Base-by-base conservation (phyloP, 768 basidiomycete species). In the Steccherinum ochraceum region DNA sequence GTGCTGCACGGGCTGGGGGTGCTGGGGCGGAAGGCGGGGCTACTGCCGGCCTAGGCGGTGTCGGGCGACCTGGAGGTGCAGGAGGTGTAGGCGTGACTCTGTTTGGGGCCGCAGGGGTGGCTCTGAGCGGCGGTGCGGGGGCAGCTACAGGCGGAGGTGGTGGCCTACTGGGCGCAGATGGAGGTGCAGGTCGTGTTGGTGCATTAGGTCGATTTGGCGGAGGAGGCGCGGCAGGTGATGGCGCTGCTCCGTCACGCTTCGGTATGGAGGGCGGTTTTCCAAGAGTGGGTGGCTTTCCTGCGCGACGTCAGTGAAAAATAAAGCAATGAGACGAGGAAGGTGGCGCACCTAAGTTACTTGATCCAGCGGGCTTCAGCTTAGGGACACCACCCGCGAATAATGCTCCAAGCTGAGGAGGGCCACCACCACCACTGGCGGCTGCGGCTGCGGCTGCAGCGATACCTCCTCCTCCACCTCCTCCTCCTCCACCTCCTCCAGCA, bases 341-440 rank as follows among this genome's bases (percentile, higher is more conserved):
- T 35, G 30, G n/a, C n/a, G n/a, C n/a, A n/a, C 30, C 30, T 16
- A 7, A 16, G 30, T 35, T 35, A 16, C 16, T 35, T 35, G 30
- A 74, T 12, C 82, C 87, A n/a, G 86, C 77, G 42, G 90, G 81
- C 72, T 86, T 94, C 61, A 95, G 64, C 63, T 89, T 93, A 3
- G 93, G 93, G 73, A 95, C 83, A 1, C 93, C 93, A 13, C 90
- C 92, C 42, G 93, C 91, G 61, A 96, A 94, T 11, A 96, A 67
- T 1, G 81, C 84, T 25, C 82, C 93, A 3, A 94, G 71, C 65
- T 93, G 91, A 21, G 90, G 89, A 23, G 91, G 82, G 5, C 75
- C 82, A n/a, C 63, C 69, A 5, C 66, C 71, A 24, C 52, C 62
- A 5, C 63, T 56, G 2, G 58, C 56, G 10, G 61, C 40, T 23